Conservation (phyloP, 495 filamentous ascomycete genomes). For the Stereocaulon alpinum region DNA sequence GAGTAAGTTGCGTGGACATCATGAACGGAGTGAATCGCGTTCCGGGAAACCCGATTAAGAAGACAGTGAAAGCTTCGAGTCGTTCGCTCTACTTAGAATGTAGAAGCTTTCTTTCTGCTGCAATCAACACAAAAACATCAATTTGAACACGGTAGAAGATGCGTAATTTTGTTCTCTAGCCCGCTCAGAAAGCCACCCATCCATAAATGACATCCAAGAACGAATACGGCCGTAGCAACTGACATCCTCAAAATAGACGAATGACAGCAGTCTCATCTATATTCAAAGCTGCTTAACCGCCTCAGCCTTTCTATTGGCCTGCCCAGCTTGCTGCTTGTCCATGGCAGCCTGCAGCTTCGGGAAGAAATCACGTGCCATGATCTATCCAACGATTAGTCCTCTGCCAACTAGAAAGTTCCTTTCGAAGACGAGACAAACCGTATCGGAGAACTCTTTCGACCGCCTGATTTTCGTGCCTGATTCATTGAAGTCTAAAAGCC, state of each 20-base stretch:
- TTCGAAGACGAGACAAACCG: constrained; percentile 1
- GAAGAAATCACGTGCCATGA: constrained; percentile 27
- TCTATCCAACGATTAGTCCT: not conserved
- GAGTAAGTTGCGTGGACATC: no score
- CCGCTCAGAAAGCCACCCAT: not conserved
- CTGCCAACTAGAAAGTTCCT: not conserved
- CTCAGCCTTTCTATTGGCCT: not conserved
- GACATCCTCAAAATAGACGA: not conserved
- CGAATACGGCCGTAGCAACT: no score
- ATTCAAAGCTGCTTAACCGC: not conserved
- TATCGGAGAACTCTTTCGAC: constrained; percentile 32
- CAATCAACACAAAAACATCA: no score
- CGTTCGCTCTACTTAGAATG: no score
- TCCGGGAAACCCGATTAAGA: no score
- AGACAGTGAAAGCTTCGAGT: no score
- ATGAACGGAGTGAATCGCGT: no score
- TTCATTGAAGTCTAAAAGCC: constrained; percentile 33
- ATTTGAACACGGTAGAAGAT: no score
- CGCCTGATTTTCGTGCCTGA: constrained; percentile 25
- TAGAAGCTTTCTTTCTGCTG: no score
- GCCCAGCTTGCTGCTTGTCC: constrained; percentile 9
- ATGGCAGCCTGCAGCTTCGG: constrained; percentile 25
- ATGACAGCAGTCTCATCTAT: not conserved
- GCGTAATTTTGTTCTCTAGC: no score
- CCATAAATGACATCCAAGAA: no score